Base-by-base conservation (phyloP, 768 basidiomycete genomes). In the Naganishia vaughanmartiniae region DNA sequence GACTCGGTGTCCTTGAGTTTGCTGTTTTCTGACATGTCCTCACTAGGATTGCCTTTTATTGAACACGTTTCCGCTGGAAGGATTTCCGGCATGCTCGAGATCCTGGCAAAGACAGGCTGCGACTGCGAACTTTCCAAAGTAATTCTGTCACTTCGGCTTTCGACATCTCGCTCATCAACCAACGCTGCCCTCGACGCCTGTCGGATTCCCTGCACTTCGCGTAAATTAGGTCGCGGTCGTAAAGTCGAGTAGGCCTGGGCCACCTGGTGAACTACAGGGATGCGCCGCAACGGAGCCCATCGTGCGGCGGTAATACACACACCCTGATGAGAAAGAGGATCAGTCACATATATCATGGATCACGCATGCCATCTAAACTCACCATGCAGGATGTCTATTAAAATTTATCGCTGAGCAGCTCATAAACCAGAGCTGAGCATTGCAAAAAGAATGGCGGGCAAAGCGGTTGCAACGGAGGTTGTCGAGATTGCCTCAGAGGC, bases 261-360 rank as follows among this genome's bases (percentile, higher is more conserved):
- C 39, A 30, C 33, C 11, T 63, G 60, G 6, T 19, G 60, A 46
- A 45, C 11, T 4, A 2, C 24, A 1, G 36, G 15, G 6, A 42
- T 42, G 11, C 42, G 60, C 39, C 60, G 36, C 15, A 63, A 26
- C 6, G 60, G 60, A 28, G 60, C 60, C 60, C 60, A 63, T 45
- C 60, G 60, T 19, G 48, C n/a, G 48, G 48, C 48, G 48, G 48
- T 51, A 51, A 51, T 24, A 51, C 48, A 51, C 24, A n/a, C 48
- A 24, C 48, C 48, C 48, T 51, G n/a, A 26, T 26, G 4, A 21
- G 4, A 6, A 2, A 24, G 48, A 51, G 24, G 48, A 24, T 51
- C 48, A 51, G 48, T 4, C 48, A 51, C n/a, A 51, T 4, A n/a
- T n/a, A 4, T 51, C 12, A 21, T 15, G 15, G 15, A 42, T 51